A percentile compares a stretch with the other conserved stretches of the same genome.
Conservation (phyloP, 495 filamentous ascomycete genomes). For the Hyphodiscus hymeniophilus region DNA sequence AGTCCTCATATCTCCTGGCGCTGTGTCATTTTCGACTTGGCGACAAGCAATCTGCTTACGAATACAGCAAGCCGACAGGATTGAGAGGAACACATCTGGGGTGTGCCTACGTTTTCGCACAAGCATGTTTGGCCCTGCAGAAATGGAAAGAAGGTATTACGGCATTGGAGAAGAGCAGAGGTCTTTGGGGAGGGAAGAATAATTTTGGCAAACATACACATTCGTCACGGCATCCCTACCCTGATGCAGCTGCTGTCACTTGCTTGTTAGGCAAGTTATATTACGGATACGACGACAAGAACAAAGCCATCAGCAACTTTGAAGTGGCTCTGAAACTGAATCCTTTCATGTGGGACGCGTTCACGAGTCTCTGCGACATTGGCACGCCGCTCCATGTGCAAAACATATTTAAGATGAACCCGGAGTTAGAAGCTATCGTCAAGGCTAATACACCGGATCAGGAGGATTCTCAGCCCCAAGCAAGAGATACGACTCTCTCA, state of each 20-base stretch:
- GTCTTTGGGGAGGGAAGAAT: slow-evolving; percentile 61
- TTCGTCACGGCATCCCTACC: slow-evolving; percentile 60
- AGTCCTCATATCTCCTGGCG: slow-evolving; percentile 74
- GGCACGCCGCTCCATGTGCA: slow-evolving; percentile 66
- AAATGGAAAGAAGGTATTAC: slow-evolving; percentile 69
- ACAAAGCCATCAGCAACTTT: slow-evolving; percentile 74
- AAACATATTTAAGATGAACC: slow-evolving; percentile 77
- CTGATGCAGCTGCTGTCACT: slow-evolving; percentile 74
- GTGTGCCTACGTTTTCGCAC: slow-evolving; percentile 86
- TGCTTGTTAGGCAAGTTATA: slow-evolving; percentile 85
- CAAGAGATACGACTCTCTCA: slow-evolving; percentile 8
- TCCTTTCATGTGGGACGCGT: slow-evolving; percentile 98
- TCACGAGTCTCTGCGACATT: slow-evolving; percentile 60
- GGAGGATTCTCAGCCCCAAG: slow-evolving; percentile 6
- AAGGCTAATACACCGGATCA: slow-evolving; percentile 12
- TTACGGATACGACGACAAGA: slow-evolving; percentile 67
- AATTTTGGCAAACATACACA: slow-evolving; percentile 66
- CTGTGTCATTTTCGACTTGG: slow-evolving; percentile 77
- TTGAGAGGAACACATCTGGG: slow-evolving; percentile 67
- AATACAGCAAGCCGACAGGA: slow-evolving; percentile 56
- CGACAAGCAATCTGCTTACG: slow-evolving; percentile 57
- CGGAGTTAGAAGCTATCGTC: slow-evolving; percentile 47
- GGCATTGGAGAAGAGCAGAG: slow-evolving; percentile 68
- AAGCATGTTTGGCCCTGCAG: slow-evolving; percentile 73
- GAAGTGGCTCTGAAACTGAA: slow-evolving; percentile 83